Evolutionary conservation across 805 yeast species (phyloP), one percentile per base, ranked within the genome.

Genomic region (Teunomyces panamensis): DNA sequence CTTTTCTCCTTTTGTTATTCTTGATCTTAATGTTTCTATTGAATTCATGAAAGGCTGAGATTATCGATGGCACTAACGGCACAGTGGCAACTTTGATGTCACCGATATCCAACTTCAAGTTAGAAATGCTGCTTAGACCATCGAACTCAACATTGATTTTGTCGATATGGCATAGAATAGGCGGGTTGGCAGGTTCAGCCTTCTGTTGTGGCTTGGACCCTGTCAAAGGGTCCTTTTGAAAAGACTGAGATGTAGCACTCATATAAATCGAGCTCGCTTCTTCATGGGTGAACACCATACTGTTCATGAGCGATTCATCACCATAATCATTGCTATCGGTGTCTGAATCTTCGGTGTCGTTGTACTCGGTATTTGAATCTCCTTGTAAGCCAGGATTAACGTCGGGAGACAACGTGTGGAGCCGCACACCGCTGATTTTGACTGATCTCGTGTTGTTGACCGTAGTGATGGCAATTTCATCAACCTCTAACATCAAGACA

Each of bases 221-320:
- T 20, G 24, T 20, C 24, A 20, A 20, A 20, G 24, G 30, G 11
- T 27, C 24, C 43, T 50, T 49, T 11, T 55, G 51, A 43, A 75
- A 67, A 1, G 80, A 59, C 43, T 78, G 75, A 0, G 88, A 81
- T 9, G 85, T 72, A 2, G 96, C 95, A 64, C 95, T 87, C 91
- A 87, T 82, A 59, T 87, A 89, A 14, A 88, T 75, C 2, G 90
- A 83, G 42, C 81, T 75, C 1, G 88, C 85, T 47, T 84, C 86
- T 44, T 79, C 82, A 46, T 80, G 84, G 1, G 92, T 81, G 58
- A 83, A 84, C 32, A 83, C 69, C 67, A 80, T 76, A 56, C 89
- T 84, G 32, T 75, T 77, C 61, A 75, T 62, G 48, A 83, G 58
- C n/a, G 79, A 73, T 27, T 68, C 52, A 34, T 60, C 62, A 2